A percentile compares a stretch with the other conserved stretches of the same genome.
These are phyloP conservation scores for Ampelomyces quisqualis DNA, from an alignment of 2,329 filamentous ascomycete species.

Conservation along the genomic window DNA sequence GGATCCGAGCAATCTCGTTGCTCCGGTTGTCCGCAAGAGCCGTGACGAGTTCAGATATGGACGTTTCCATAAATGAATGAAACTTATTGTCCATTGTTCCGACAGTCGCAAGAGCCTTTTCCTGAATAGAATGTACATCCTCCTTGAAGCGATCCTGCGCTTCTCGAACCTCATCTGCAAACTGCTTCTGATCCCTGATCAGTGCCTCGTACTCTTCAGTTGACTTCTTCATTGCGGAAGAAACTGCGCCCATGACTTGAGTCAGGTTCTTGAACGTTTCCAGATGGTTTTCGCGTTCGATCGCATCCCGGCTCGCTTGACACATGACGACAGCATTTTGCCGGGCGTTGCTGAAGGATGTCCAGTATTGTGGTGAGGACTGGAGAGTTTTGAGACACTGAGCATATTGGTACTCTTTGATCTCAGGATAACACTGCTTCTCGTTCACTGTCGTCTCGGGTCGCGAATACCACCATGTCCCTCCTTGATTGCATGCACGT, in stretches of 20 bases:
- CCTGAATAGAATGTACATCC: slow-evolving; percentile 20
- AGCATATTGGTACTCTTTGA: slow-evolving; percentile 44
- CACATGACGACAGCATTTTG: slow-evolving; percentile 65
- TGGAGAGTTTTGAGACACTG: slow-evolving; percentile 58
- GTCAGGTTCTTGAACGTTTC: slow-evolving; percentile 38
- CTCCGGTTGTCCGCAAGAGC: slow-evolving; percentile 20
- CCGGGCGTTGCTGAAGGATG: slow-evolving; percentile 62
- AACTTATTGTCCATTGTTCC: slow-evolving; percentile 22
- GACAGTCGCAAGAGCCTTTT: slow-evolving; percentile 22
- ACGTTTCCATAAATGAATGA: slow-evolving; percentile 20
- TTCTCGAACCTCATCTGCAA: slow-evolving; percentile 20
- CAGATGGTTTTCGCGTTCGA: slow-evolving; percentile 54
- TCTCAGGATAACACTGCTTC: slow-evolving; percentile 38
- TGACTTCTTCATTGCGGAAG: slow-evolving; percentile 22
- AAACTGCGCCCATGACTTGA: slow-evolving; percentile 26
- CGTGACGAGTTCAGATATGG: slow-evolving; percentile 20
- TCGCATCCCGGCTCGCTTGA: slow-evolving; percentile 59
- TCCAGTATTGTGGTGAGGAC: slow-evolving; percentile 61
- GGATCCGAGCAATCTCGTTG: slow-evolving; percentile 16
- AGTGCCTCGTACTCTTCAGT: slow-evolving; percentile 27
- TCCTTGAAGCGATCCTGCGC: slow-evolving; percentile 22
- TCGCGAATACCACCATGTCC: slow-evolving; percentile 25
- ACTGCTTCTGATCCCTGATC: slow-evolving; percentile 26
- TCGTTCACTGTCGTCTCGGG: slow-evolving; percentile 8
- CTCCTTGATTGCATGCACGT: slow-evolving; percentile 29